phyloP scores from a whole-genome alignment of 371 early-diverging fungal species.

The Mucor sp. region DNA sequence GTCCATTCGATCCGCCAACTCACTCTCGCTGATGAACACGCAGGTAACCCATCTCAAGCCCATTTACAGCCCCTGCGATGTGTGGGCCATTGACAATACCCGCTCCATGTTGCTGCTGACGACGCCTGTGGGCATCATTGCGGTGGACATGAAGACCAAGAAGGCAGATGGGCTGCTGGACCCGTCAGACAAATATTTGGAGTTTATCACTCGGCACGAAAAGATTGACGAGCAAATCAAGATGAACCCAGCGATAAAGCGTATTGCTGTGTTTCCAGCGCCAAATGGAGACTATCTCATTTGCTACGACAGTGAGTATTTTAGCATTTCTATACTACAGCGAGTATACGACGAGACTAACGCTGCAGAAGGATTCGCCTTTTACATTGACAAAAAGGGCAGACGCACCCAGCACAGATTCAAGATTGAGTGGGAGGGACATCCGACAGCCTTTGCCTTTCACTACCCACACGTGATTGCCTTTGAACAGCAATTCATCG shows the following conservation, averaged over 20 bases:
- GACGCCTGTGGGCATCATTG: conserved; percentile 33
- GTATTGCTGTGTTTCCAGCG: conserved; percentile 33
- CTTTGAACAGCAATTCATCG: conserved; percentile 39
- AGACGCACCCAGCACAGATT: conserved; percentile 29
- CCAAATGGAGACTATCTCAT: conserved; percentile 35
- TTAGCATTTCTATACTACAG: no score
- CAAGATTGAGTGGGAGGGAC: conserved; percentile 42
- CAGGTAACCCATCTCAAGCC: conserved; percentile 18
- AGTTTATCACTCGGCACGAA: conserved; percentile 37
- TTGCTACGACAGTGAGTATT: conserved; percentile 44
- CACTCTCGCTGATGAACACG: conserved; percentile 19
- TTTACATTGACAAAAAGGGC: conserved; percentile 43
- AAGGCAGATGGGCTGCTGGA: conserved; percentile 36
- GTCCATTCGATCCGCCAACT: background rate
- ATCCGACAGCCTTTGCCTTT: conserved; percentile 36
- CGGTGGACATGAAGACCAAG: conserved; percentile 40
- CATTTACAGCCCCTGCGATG: conserved; percentile 39
- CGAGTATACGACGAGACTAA: no score
- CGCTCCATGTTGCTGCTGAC: conserved; percentile 34
- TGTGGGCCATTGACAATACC: conserved; percentile 46
- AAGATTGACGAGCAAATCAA: conserved; percentile 24
- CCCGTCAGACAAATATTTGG: conserved; percentile 32
- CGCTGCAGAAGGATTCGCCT: conserved; percentile 25
- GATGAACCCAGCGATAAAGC: conserved; percentile 25
- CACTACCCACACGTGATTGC: conserved; percentile 41